A percentile compares a stretch with the other conserved stretches of the same genome.
These are phyloP conservation scores for Heliamphora pulchella DNA, from an alignment of 179 eudicot genomes.

Conservation along the genomic window DNA sequence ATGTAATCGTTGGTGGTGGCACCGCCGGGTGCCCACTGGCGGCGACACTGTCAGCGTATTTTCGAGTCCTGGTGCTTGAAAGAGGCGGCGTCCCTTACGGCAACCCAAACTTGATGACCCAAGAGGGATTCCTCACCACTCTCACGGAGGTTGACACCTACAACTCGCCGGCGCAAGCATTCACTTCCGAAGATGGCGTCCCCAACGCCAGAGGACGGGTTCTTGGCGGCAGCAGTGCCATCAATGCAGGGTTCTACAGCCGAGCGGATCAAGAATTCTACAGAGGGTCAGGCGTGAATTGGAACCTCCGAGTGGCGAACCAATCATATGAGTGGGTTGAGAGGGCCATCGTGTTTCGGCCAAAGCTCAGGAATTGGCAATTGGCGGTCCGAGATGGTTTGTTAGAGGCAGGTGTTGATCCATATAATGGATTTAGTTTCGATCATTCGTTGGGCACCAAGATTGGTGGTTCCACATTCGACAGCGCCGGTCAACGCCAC, in stretches of 20 bases:
- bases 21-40: conserved; percentile 87
- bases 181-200: conserved; percentile 87
- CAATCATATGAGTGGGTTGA: conserved; percentile 83
- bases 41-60: conserved; percentile 61
- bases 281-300: conserved; percentile 39
- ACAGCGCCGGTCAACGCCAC: conserved; percentile 57
- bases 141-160: conserved; percentile 41
- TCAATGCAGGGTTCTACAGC: conserved; percentile 88
- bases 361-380: conserved; percentile 68
- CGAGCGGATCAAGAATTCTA: conserved; percentile 73
- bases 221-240: conserved; percentile 94
- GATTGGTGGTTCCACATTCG: conserved; percentile 83
- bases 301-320: conserved; percentile 54
- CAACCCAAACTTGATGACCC: conserved; percentile 54
- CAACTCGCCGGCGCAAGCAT: conserved; percentile 73
- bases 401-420: conserved; percentile 60
- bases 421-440: conserved; percentile 63
- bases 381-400: conserved; percentile 63
- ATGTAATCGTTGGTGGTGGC: conserved; percentile 84
- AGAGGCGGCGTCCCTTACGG: conserved; percentile 71
- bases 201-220: conserved; percentile 88
- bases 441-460: conserved; percentile 73
- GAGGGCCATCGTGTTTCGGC: conserved; percentile 64
- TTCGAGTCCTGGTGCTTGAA: conserved; percentile 63
- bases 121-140: conserved; percentile 61